A percentile compares a stretch with the other conserved stretches of the same genome.
Evolutionary conservation across 2,329 filamentous ascomycete species (phyloP).

Genomic region (Fusarium buharicum): DNA sequence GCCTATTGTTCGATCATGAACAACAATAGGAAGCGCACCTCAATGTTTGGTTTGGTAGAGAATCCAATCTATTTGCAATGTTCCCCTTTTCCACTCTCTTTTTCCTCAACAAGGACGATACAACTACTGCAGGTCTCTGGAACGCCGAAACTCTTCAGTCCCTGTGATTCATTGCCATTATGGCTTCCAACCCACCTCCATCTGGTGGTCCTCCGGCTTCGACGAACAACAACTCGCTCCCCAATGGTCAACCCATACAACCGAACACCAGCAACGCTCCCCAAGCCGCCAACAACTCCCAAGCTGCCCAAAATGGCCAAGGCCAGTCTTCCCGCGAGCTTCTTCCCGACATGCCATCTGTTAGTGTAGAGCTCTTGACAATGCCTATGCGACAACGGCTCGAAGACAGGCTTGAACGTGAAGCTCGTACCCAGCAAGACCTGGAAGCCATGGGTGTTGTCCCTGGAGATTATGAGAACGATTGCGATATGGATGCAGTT

Average conservation of each 20-base stretch:
- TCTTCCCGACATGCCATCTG: not conserved
- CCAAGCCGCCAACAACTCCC: not conserved
- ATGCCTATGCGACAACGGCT: conserved; percentile 16
- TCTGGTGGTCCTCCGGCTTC: not conserved
- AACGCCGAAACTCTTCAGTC: not conserved
- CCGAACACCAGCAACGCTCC: not conserved
- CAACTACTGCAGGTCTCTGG: not conserved
- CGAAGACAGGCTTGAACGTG: conserved; percentile 19
- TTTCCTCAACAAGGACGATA: not conserved
- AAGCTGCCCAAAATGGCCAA: not conserved
- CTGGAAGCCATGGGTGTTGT: conserved; percentile 19
- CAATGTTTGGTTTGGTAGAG: not conserved
- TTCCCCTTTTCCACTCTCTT: not conserved
- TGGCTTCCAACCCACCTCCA: conserved; percentile 11
- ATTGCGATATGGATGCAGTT: conserved; percentile 5
- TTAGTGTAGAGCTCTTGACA: conserved; percentile 10
- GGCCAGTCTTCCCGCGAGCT: not conserved
- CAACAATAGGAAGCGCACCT: not conserved
- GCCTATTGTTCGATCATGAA: not conserved
- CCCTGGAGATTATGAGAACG: not conserved
- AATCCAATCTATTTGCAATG: not conserved
- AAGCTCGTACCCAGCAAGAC: conserved; percentile 21
- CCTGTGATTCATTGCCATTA: not conserved
- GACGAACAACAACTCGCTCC: not conserved
- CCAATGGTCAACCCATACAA: not conserved